A percentile compares a stretch with the other conserved stretches of the same genome.
Evolutionary conservation across 2,329 filamentous ascomycete species (phyloP).

Genomic region (Aureobasidium sp.): DNA sequence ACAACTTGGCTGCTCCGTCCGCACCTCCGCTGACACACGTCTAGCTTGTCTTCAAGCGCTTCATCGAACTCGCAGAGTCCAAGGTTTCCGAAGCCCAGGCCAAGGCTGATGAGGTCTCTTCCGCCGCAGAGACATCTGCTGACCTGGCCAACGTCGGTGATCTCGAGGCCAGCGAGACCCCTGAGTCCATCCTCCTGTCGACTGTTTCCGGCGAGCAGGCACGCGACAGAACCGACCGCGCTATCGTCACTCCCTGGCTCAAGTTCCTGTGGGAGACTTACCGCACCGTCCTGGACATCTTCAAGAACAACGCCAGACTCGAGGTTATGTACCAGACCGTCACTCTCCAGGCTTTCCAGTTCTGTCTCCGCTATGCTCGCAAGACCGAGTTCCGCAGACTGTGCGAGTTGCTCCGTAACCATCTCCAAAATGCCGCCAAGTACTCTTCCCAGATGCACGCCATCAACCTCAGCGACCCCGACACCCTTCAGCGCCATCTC

Average conservation of each 20-base stretch:
- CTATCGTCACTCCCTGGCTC: conserved; percentile 97
- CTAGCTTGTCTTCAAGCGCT: conserved; percentile 86
- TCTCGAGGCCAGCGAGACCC: conserved; percentile 92
- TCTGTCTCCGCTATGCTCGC: conserved; percentile 94
- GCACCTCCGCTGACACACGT: conserved; percentile 12
- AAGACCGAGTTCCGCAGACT: conserved; percentile 99
- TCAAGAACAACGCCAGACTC: conserved; percentile 96
- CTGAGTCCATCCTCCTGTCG: conserved; percentile 93
- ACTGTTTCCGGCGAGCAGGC: conserved; percentile 98
- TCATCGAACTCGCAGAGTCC: conserved; percentile 91
- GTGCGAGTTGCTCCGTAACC: conserved; percentile 95
- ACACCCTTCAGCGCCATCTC: conserved; percentile 92
- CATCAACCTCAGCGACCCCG: conserved; percentile 95
- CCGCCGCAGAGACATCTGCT: conserved; percentile 66
- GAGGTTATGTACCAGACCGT: conserved; percentile 98
- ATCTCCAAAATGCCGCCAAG: conserved; percentile 97
- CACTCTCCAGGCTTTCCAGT: conserved; percentile 95
- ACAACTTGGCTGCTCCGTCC: not conserved
- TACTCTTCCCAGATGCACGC: conserved; percentile 99
- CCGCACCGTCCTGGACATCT: conserved; percentile 93
- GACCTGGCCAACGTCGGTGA: conserved; percentile 77
- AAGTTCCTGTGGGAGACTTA: conserved; percentile 99
- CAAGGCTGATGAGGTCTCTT: conserved; percentile 93
- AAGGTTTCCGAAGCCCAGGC: conserved; percentile 94
- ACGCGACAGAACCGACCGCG: conserved; percentile 91